Evolutionary conservation across 2,329 filamentous ascomycete genomes (phyloP).

Genomic region (Stagonosporopsis cucurbitacearum): DNA sequence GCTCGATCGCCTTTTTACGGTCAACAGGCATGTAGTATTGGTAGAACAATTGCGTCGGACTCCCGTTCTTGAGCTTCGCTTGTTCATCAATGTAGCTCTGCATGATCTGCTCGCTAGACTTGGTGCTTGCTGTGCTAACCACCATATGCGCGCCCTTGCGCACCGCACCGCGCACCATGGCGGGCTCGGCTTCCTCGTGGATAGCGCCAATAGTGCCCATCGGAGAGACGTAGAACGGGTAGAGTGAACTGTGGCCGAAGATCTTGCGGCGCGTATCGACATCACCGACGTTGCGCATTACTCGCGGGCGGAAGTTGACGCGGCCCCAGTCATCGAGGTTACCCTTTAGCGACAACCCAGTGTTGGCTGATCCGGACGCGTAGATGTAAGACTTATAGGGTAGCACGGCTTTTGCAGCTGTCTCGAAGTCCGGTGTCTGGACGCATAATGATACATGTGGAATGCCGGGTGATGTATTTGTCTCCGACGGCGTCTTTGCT

Average conservation of each 20-base stretch:
- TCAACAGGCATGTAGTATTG: slow-evolving; percentile 49
- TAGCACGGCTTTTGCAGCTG: slow-evolving; percentile 40
- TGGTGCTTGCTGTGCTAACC: slow-evolving; percentile 45
- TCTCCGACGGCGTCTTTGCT: slow-evolving; percentile 25
- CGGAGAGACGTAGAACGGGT: slow-evolving; percentile 51
- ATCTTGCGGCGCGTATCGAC: slow-evolving; percentile 41
- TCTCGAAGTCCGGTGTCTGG: slow-evolving; percentile 42
- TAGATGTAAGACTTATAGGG: slow-evolving; percentile 45
- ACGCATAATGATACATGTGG: slow-evolving; percentile 43
- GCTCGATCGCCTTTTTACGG: slow-evolving; percentile 37
- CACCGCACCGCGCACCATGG: slow-evolving; percentile 46
- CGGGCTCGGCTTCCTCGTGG: slow-evolving; percentile 46
- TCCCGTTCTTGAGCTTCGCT: slow-evolving; percentile 30
- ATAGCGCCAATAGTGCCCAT: slow-evolving; percentile 48
- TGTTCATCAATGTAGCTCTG: slow-evolving; percentile 37
- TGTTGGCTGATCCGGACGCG: slow-evolving; percentile 45
- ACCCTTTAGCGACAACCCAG: slow-evolving; percentile 36
- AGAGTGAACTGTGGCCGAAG: slow-evolving; percentile 42
- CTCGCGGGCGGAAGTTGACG: slow-evolving; percentile 45
- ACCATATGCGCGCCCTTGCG: slow-evolving; percentile 45
- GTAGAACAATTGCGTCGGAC: slow-evolving; percentile 42
- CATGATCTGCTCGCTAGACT: slow-evolving; percentile 44
- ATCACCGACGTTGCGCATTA: slow-evolving; percentile 46
- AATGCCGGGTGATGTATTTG: slow-evolving; percentile 30
- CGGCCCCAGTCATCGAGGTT: slow-evolving; percentile 47